A percentile compares a stretch with the other conserved stretches of the same genome.
These are phyloP conservation scores for Saccharomycopsis oosterbeekiorum DNA, from an alignment of 805 yeast genomes.

Conservation along the genomic window DNA sequence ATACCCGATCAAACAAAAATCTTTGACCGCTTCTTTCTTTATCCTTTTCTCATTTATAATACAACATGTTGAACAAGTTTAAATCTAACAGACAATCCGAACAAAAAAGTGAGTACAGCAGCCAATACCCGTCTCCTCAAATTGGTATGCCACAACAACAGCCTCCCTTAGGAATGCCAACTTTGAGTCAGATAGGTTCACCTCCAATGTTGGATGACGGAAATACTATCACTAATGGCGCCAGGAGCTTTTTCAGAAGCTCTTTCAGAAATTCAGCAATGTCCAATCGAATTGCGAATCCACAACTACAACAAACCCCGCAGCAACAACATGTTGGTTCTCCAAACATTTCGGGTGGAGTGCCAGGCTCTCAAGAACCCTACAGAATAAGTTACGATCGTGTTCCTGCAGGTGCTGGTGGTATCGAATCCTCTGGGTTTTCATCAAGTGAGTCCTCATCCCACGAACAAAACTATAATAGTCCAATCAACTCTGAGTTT, in stretches of 20 bases:
- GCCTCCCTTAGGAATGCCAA: not conserved
- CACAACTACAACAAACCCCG: not conserved
- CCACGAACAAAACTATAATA: constrained; percentile 15
- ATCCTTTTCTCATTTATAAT: not conserved
- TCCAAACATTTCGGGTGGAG: not conserved
- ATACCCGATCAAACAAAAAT: not conserved
- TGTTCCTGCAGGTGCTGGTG: constrained; percentile 7
- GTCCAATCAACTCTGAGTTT: constrained; percentile 18
- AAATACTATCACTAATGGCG: not conserved
- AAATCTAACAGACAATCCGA: constrained; percentile 12
- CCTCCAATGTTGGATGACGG: not conserved
- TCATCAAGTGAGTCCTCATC: constrained; percentile 13
- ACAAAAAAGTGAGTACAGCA: not conserved
- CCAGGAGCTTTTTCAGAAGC: constrained; percentile 5
- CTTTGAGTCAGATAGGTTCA: constrained; percentile 1
- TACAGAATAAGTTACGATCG: constrained; percentile 3
- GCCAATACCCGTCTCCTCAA: not conserved
- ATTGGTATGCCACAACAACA: not conserved
- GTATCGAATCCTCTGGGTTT: constrained; percentile 5
- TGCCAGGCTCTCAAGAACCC: constrained; percentile 1
- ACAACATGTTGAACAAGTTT: constrained; percentile 15
- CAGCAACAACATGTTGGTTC: constrained; percentile 1
- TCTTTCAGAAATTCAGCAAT: not conserved
- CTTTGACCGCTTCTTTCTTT: not conserved
- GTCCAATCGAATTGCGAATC: not conserved